Conservation (phyloP, 1,139 yeast genomes). For the Pichia sp. region DNA sequence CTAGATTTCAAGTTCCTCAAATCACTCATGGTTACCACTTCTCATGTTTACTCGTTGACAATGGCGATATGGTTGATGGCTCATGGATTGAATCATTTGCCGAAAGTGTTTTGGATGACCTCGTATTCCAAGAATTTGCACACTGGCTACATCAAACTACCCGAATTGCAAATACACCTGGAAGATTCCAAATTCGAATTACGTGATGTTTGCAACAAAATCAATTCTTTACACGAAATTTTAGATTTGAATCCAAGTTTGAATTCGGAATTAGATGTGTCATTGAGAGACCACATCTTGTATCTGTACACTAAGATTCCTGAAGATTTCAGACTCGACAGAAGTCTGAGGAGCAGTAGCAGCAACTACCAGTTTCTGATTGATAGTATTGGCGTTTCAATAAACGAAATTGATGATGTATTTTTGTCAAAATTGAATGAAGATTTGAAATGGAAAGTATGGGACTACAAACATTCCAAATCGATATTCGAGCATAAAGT, state of each 20-base stretch:
- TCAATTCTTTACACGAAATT: slow-evolving; percentile 42
- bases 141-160: slow-evolving; percentile 52
- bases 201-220: slow-evolving; percentile 61
- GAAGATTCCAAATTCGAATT: slow-evolving; percentile 63
- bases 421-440: slow-evolving; percentile 35
- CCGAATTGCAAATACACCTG: slow-evolving; percentile 54
- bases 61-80: slow-evolving; percentile 83
- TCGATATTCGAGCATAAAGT: slow-evolving; percentile 41
- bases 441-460: slow-evolving; percentile 38
- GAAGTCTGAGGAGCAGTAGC: slow-evolving; percentile 12
- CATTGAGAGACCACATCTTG: slow-evolving; percentile 32
- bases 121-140: slow-evolving; percentile 37
- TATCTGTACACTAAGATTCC: slow-evolving; percentile 29
- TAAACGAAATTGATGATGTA: slow-evolving; percentile 36
- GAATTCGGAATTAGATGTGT: slow-evolving; percentile 21
- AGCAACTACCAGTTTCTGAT: slow-evolving; percentile 9
- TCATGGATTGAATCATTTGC: slow-evolving; percentile 70
- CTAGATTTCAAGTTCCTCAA: slow-evolving; percentile 55
- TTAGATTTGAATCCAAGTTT: slow-evolving; percentile 14
- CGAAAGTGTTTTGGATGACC: slow-evolving; percentile 51
- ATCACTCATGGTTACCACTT: slow-evolving; percentile 66
- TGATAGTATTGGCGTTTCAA: slow-evolving; percentile 6
- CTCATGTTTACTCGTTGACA: slow-evolving; percentile 75
- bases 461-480: slow-evolving; percentile 41
- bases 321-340: slow-evolving; percentile 19